phyloP scores from a whole-genome alignment of 345 rosid genomes.

The Turnera subulata region DNA sequence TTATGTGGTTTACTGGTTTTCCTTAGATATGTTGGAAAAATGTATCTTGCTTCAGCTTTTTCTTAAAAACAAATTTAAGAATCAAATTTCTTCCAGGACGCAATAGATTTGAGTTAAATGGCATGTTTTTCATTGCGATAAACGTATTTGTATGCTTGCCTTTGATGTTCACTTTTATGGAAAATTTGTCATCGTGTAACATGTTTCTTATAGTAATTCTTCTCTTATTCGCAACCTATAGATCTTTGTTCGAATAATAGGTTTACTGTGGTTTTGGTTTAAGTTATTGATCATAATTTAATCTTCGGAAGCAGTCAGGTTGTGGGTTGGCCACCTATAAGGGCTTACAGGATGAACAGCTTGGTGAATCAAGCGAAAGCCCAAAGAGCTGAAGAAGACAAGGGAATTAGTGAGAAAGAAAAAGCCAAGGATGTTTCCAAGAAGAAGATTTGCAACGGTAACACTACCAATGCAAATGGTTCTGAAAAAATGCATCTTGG shows the following conservation, averaged over 20 bases:
- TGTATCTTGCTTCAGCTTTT: too few species aligned
- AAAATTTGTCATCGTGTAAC: too few species aligned
- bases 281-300: neutral
- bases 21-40: too few species aligned
- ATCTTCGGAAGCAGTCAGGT: conserved; percentile 29
- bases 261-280: neutral
- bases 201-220: too few species aligned
- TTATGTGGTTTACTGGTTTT: too few species aligned
- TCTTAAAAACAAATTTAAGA: too few species aligned
- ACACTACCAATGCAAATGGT: conserved; percentile 7
- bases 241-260: too few species aligned
- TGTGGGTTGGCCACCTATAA: conserved; percentile 36
- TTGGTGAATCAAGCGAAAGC: conserved; percentile 27
- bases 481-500: conserved; percentile 55
- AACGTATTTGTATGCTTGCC: too few species aligned
- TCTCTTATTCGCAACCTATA: neutral
- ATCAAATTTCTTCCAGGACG: too few species aligned
- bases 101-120: too few species aligned
- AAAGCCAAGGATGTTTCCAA: conserved; percentile 45
- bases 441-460: conserved; percentile 40
- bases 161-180: too few species aligned
- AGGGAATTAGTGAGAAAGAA: conserved; percentile 36
- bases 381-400: conserved; percentile 45
- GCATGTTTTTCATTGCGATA: too few species aligned
- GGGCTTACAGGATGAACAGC: conserved; percentile 27